Evolutionary conservation across 805 yeast genomes (phyloP), one percentile per base, ranked within the genome.

Genomic region (Sugiyamaella americana): DNA sequence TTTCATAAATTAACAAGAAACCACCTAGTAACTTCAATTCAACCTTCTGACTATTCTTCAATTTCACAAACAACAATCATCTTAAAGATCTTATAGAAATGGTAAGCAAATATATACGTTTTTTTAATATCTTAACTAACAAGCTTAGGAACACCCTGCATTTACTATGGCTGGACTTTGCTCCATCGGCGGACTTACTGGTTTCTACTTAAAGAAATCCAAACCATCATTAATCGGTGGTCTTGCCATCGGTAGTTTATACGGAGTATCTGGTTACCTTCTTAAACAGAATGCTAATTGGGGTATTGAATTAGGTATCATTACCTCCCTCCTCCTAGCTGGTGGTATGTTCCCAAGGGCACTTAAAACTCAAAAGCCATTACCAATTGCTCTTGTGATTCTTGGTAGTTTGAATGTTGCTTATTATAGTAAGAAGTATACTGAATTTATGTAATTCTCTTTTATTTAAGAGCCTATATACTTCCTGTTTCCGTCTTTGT

Each of bases 151-250:
- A 68, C 93, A 84, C 62, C 89, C 88, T 47, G 79, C 87, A 45
- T 78, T 71, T 56, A 80, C 89, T 18, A 72, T 84, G 56, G 78
- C 87, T 20, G 85, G 80, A 11, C 74, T 84, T 52, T 72, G 84
- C 57, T 72, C 82, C 46, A 62, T 77, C 45, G 93, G 93, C 45
- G 94, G 93, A 42, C 53, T 76, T 35, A 74, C 79, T 66, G 93
- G 93, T 35, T 85, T 69, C 64, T 58, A 66, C 45, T 79, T 79
- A 44, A 83, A 84, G 56, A 76, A 82, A 10, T 85, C 95, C 1
- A 59, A 82, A 32, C 94, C 95, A 19, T 87, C 96, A 0, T 71
- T 89, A 46, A 67, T 79, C 41, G 95, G 91, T 1, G 97, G 97
- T n/a, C 49, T 67, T 4, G 54, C 57, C 2, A 57, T 63, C 19